Conservation (phyloP, 2,329 filamentous ascomycete species). For the Pochonia chlamydosporia region DNA sequence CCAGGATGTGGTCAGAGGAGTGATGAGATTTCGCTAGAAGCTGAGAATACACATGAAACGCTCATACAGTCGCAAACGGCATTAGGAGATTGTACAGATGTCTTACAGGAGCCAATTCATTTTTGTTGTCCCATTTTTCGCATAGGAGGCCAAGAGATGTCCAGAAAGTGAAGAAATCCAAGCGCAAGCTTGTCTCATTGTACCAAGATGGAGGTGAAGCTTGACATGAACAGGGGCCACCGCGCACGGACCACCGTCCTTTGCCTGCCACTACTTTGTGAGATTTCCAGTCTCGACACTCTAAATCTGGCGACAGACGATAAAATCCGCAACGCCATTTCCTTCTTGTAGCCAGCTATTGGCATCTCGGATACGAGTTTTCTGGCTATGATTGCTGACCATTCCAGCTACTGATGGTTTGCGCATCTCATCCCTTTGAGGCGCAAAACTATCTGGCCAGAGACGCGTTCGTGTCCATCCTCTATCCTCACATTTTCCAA, state of each 20-base stretch:
- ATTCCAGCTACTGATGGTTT: slow-evolving; percentile 21
- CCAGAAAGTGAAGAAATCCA: too few relatives aligned
- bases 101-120: too few relatives aligned
- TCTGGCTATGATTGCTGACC: slow-evolving; percentile 20
- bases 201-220: too few relatives aligned
- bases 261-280: not conserved
- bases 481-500: not conserved
- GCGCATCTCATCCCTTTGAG: slow-evolving; percentile 20
- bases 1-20: too few relatives aligned
- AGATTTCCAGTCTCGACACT: slow-evolving; percentile 2
- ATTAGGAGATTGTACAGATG: too few relatives aligned
- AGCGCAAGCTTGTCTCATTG: too few relatives aligned
- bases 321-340: not conserved
- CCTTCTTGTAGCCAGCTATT: not conserved
- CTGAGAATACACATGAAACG: too few relatives aligned
- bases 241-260: not conserved
- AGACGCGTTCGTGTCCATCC: slow-evolving; percentile 20
- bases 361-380: slow-evolving; percentile 3
- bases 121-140: too few relatives aligned
- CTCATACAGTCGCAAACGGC: too few relatives aligned
- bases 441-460: slow-evolving; percentile 23
- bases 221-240: not conserved
- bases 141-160: too few relatives aligned
- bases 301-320: not conserved
- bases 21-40: too few relatives aligned